These are phyloP conservation scores for Kodamaea anthophila DNA, from an alignment of 1,139 yeast species.

Conservation along the genomic window DNA sequence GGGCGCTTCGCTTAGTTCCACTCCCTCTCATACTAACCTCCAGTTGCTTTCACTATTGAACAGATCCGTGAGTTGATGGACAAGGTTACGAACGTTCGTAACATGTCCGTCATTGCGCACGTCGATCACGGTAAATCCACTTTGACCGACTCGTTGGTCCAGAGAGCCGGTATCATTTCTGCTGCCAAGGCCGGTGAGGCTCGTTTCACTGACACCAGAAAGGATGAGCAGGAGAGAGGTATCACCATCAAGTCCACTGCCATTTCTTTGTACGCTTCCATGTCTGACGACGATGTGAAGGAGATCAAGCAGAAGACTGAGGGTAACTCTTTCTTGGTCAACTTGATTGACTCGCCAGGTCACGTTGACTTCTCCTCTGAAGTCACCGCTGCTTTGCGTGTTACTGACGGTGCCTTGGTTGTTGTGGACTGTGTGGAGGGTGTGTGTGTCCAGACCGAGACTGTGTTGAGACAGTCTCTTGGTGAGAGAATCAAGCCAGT, in stretches of 20 bases:
- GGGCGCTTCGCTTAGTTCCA: too few relatives aligned
- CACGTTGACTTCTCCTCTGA: slow-evolving; percentile 99
- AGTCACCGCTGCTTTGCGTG: slow-evolving; percentile 99
- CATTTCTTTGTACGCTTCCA: slow-evolving; percentile 88
- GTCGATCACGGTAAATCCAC: slow-evolving; percentile 99
- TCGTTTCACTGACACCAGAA: slow-evolving; percentile 99
- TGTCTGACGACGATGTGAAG: slow-evolving; percentile 86
- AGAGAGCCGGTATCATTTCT: slow-evolving; percentile 98
- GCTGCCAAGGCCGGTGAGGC: slow-evolving; percentile 99
- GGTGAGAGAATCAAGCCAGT: slow-evolving; percentile 99
- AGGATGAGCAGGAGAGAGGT: slow-evolving; percentile 99
- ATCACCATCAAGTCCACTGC: slow-evolving; percentile 99
- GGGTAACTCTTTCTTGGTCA: slow-evolving; percentile 92
- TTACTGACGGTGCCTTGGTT: slow-evolving; percentile 99
- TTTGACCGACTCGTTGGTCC: slow-evolving; percentile 97
- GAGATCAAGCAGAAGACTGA: slow-evolving; percentile 93
- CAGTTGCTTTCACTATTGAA: slow-evolving; percentile 74
- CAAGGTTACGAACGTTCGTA: slow-evolving; percentile 99
- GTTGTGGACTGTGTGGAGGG: slow-evolving; percentile 99
- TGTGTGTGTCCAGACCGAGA: slow-evolving; percentile 99
- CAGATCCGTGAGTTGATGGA: slow-evolving; percentile 99
- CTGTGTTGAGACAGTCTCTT: slow-evolving; percentile 98
- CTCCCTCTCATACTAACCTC: slow-evolving; percentile 13
- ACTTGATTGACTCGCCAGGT: slow-evolving; percentile 99
- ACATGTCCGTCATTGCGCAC: slow-evolving; percentile 99